These are phyloP conservation scores for Cyclotella sp. DNA, from an alignment of 108 stramenopile genomes.

Conservation along the genomic window DNA sequence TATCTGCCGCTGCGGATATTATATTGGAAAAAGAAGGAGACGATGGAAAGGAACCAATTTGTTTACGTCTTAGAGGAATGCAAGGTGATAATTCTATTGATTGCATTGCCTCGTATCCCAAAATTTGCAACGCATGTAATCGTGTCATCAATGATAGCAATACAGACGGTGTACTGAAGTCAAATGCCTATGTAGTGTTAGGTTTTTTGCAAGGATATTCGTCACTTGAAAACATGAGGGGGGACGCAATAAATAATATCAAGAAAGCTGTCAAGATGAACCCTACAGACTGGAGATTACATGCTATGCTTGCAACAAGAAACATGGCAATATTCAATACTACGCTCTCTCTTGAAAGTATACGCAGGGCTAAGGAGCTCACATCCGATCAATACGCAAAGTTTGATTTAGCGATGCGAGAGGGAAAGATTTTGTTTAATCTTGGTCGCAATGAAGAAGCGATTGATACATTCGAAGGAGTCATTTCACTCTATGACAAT, in stretches of 20 bases:
- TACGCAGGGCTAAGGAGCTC: background rate
- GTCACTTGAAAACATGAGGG: slow-evolving; percentile 1
- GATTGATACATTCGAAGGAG: background rate
- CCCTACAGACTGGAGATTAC: background rate
- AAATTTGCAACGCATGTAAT: background rate
- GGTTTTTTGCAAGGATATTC: slow-evolving; percentile 7
- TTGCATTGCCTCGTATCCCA: background rate
- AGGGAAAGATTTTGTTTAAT: background rate
- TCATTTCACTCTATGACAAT: background rate
- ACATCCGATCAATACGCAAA: background rate
- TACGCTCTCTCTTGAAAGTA: background rate
- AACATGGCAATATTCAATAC: background rate
- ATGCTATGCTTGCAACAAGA: slow-evolving; percentile 8
- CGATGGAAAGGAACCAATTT: background rate
- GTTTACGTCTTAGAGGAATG: background rate
- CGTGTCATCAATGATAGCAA: background rate
- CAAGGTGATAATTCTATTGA: background rate
- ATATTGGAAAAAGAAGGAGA: slow-evolving; percentile 5
- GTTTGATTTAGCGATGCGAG: background rate
- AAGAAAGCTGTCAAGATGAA: slow-evolving; percentile 4
- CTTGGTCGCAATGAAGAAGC: background rate
- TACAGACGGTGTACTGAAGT: background rate
- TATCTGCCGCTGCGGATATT: background rate
- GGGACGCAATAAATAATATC: too few species aligned
- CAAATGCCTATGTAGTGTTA: background rate